These are phyloP conservation scores for Edaphochlamys debaryana DNA, from an alignment of 139 green algal species.

Conservation along the genomic window DNA sequence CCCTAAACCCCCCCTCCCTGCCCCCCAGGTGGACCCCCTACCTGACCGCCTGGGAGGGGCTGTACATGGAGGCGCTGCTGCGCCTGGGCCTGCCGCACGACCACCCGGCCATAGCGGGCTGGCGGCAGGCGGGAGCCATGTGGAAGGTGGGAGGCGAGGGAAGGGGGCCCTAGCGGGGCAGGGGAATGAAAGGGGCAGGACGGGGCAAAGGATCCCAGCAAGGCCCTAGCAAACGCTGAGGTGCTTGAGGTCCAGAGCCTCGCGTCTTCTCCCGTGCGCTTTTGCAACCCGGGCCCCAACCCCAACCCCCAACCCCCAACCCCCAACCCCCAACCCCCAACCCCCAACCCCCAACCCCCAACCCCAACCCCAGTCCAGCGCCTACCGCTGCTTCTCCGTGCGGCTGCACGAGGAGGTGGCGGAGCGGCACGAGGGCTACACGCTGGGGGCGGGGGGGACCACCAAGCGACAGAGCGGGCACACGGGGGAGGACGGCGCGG, in stretches of 20 bases:
- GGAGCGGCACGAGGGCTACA: background rate
- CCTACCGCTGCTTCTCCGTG: constrained; percentile 3
- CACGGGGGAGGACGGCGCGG: background rate
- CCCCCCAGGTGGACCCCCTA: constrained; percentile 28
- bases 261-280: no score
- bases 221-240: no score
- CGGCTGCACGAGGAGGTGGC: background rate
- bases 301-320: no score
- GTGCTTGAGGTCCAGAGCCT: no score
- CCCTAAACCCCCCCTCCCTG: background rate
- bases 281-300: no score
- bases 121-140: constrained; percentile 16
- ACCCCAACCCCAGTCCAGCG: background rate
- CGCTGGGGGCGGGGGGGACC: background rate
- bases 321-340: no score
- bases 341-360: no score
- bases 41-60: constrained; percentile 15
- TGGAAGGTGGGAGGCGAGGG: constrained; percentile 14
- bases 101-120: constrained; percentile 7
- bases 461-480: background rate
- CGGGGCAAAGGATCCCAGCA: no score
- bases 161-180: background rate
- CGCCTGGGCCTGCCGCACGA: constrained; percentile 17
- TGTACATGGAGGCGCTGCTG: constrained; percentile 24
- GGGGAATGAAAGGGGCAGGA: background rate